Evolutionary conservation across 352 stramenopile species (phyloP), one percentile per base, ranked within the genome.

Genomic region (Hyaloperonospora brassicae): DNA sequence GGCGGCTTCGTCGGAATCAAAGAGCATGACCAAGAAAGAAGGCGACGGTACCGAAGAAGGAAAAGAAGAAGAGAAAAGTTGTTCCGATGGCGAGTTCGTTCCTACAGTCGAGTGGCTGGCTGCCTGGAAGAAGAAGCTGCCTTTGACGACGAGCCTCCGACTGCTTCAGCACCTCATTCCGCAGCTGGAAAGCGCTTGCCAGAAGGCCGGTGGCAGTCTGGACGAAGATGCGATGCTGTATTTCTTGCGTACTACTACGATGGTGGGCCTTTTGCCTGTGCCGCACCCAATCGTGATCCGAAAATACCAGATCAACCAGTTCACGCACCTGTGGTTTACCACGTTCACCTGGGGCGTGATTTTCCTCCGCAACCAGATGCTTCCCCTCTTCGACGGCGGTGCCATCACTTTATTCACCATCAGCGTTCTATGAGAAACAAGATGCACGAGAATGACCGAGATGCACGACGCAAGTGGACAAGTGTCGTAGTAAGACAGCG

Each of bases 261-360:
- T 99, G 89, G 97, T 99, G n/a, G 97, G 97, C n/a, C 66, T 98
- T 12, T 65, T 99, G 41, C 89, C 89, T 1, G 85, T 98, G 27
- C 97, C 97, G 4, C 97, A 99, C 72, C 84, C 95, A 2, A 98
- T 99, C 68, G 94, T 99, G 21, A 98, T 99, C 65, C 79, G 96
- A 51, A 98, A 98, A 72, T 99, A 99, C 70, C 93, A 98, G 73
- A 96, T 97, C 55, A 99, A 99, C 74, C 87, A 98, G 70, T 98
- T 98, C 61, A 99, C 96, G 27, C 89, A 95, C 24, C 69, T 98
- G 39, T 99, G 97, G 97, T 98, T 99, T 69, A 98, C 95, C 27
- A 97, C 95, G 12, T 99, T 98, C 62, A 96, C 97, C 65, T 99
- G 96, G 96, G 96, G 97, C 38, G 95, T 99, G 40, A 97, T 99